Evolutionary conservation across 2,329 filamentous ascomycete species (phyloP).

Genomic region (Moelleriella libera): DNA sequence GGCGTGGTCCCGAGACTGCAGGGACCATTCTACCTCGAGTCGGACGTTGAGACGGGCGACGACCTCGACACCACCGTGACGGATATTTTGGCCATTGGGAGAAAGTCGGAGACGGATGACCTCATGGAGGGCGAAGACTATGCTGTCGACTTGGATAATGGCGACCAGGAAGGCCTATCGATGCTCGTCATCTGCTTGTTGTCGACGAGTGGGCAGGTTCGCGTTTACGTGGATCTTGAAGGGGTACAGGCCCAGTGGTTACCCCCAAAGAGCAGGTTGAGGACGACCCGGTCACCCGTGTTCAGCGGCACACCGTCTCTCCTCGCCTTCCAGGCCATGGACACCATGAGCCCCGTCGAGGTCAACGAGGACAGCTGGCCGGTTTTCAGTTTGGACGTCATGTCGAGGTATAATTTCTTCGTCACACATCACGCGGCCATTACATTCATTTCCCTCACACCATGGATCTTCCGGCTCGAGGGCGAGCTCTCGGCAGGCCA

Average conservation of each 20-base stretch:
- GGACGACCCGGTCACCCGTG: constrained; percentile 23
- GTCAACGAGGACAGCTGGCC: constrained; percentile 45
- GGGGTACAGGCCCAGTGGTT: constrained; percentile 54
- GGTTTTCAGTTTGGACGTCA: constrained; percentile 45
- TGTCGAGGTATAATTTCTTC: constrained; percentile 48
- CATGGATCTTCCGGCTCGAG: constrained; percentile 52
- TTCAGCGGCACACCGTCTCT: constrained; percentile 31
- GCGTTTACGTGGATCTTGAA: constrained; percentile 46
- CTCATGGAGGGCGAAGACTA: constrained; percentile 51
- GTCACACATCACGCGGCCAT: constrained; percentile 47
- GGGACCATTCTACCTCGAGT: constrained; percentile 44
- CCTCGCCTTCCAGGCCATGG: constrained; percentile 48
- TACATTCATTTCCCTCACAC: constrained; percentile 42
- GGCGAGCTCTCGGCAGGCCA: constrained; percentile 42
- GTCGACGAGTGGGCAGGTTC: constrained; percentile 45
- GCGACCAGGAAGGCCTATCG: constrained; percentile 45
- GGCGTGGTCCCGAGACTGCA: constrained; percentile 46
- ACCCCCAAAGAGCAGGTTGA: constrained; percentile 39
- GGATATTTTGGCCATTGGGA: constrained; percentile 48
- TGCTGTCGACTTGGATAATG: constrained; percentile 41
- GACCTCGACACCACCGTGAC: constrained; percentile 42
- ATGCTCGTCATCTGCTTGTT: constrained; percentile 45
- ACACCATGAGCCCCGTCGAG: constrained; percentile 41
- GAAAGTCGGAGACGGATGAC: constrained; percentile 44
- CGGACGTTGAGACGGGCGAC: constrained; percentile 41